Evolutionary conservation across 2,329 filamentous ascomycete species (phyloP).

Genomic region (Incumbomyces delicatus): DNA sequence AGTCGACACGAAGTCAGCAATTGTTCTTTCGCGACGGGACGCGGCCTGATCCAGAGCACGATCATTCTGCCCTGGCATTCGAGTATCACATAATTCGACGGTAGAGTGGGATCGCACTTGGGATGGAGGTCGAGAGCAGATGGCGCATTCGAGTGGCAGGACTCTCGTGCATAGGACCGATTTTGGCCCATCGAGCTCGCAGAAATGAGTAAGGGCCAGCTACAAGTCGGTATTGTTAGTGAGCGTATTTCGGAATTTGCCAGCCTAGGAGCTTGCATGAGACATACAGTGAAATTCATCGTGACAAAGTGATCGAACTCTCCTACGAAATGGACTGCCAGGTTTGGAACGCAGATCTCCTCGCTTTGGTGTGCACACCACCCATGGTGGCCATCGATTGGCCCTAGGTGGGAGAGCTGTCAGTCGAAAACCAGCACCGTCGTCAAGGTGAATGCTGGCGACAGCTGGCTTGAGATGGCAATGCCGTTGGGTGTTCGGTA

Average conservation of each 20-base stretch:
- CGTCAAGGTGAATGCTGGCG: too few relatives aligned
- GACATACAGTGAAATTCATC: slow-evolving; percentile 7
- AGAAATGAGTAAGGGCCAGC: slow-evolving; percentile 55
- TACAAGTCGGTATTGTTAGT: slow-evolving; percentile 23
- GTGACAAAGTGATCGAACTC: not conserved
- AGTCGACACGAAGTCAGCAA: slow-evolving; percentile 19
- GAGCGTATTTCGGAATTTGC: not conserved
- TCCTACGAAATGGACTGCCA: not conserved
- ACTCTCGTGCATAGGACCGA: slow-evolving; percentile 54
- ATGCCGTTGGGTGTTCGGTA: too few relatives aligned
- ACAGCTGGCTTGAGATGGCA: too few relatives aligned
- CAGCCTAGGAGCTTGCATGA: not conserved
- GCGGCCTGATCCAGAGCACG: slow-evolving; percentile 5
- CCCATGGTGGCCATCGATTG: not conserved
- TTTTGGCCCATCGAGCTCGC: slow-evolving; percentile 52
- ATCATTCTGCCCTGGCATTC: slow-evolving; percentile 11
- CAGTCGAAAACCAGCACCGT: too few relatives aligned
- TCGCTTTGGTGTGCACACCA: not conserved
- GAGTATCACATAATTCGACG: slow-evolving; percentile 27
- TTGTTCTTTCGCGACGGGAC: slow-evolving; percentile 14
- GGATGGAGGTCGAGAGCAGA: slow-evolving; percentile 35
- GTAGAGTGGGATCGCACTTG: slow-evolving; percentile 28
- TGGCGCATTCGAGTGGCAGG: slow-evolving; percentile 43
- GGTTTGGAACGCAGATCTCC: not conserved
- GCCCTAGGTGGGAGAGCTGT: too few relatives aligned